phyloP scores from a whole-genome alignment of 2,329 filamentous ascomycete genomes.

The Fusarium paranaense region DNA sequence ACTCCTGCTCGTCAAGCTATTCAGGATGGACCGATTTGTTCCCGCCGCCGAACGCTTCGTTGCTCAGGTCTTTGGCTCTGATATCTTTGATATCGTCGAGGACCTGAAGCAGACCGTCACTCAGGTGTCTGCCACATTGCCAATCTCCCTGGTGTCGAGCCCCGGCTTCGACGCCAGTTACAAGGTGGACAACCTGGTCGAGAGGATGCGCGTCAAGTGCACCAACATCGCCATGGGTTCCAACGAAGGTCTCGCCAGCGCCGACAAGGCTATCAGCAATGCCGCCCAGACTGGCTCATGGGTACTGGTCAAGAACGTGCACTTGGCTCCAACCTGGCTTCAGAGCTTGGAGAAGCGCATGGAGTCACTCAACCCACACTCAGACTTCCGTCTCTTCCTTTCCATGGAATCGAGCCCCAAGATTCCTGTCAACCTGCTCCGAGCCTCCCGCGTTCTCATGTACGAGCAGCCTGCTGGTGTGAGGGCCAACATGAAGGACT shows the following conservation, averaged over 20 bases:
- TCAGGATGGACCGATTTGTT: slow-evolving; percentile 94
- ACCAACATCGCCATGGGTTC: slow-evolving; percentile 99
- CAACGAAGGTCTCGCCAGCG: slow-evolving; percentile 90
- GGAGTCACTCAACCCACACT: slow-evolving; percentile 92
- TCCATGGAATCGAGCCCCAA: slow-evolving; percentile 98
- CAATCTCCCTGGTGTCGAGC: slow-evolving; percentile 92
- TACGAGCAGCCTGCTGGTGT: slow-evolving; percentile 98
- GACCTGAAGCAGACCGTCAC: slow-evolving; percentile 88
- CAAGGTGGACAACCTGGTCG: slow-evolving; percentile 96
- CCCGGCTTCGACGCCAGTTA: slow-evolving; percentile 98
- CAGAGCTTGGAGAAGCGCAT: slow-evolving; percentile 98
- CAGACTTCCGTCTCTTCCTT: slow-evolving; percentile 93
- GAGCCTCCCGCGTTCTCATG: slow-evolving; percentile 93
- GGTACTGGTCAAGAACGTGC: slow-evolving; percentile 99
- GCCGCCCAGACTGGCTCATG: slow-evolving; percentile 92
- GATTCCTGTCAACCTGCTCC: slow-evolving; percentile 95
- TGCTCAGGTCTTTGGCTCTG: slow-evolving; percentile 82
- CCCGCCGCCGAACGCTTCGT: slow-evolving; percentile 94
- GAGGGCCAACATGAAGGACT: slow-evolving; percentile 98
- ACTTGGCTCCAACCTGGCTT: slow-evolving; percentile 94
- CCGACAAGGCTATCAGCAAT: slow-evolving; percentile 94
- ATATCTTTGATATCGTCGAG: slow-evolving; percentile 84
- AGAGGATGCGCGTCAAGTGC: slow-evolving; percentile 83
- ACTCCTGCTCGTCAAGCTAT: slow-evolving; percentile 92
- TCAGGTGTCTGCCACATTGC: slow-evolving; percentile 85